phyloP scores from a whole-genome alignment of 2,329 filamentous ascomycete species.

The Cryphonectria naterciae region DNA sequence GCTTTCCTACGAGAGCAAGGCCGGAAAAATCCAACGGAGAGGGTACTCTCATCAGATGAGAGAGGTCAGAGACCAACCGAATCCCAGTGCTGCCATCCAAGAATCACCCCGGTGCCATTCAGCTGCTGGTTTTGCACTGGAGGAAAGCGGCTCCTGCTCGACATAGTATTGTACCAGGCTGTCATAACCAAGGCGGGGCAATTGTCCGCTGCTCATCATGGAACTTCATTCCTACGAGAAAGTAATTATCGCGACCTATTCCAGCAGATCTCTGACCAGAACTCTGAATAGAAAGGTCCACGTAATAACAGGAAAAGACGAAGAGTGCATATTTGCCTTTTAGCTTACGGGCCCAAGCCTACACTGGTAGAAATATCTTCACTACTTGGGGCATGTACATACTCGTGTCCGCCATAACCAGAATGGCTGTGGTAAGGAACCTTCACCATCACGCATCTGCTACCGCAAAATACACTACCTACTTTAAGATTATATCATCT shows the following conservation, averaged over 20 bases:
- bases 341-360: background rate
- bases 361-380: constrained; percentile 12
- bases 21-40: background rate
- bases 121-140: constrained; percentile 4
- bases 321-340: constrained; percentile 11
- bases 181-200: background rate
- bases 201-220: constrained; percentile 5
- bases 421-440: no score
- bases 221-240: constrained; percentile 1
- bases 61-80: background rate
- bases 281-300: background rate
- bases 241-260: background rate
- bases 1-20: no score
- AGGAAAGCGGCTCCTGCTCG: no score
- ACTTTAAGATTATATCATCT: no score
- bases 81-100: constrained; percentile 12
- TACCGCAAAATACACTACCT: no score
- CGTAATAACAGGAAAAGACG: constrained; percentile 9
- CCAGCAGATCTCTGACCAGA: background rate
- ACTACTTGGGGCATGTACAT: constrained; percentile 18
- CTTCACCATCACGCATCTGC: no score
- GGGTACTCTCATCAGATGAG: constrained; percentile 7
- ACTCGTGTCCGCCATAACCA: constrained; percentile 7
- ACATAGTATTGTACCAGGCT: no score
- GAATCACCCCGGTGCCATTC: constrained; percentile 12